phyloP scores from a whole-genome alignment of 306 rosid genomes.

The Lagenaria siceraria region DNA sequence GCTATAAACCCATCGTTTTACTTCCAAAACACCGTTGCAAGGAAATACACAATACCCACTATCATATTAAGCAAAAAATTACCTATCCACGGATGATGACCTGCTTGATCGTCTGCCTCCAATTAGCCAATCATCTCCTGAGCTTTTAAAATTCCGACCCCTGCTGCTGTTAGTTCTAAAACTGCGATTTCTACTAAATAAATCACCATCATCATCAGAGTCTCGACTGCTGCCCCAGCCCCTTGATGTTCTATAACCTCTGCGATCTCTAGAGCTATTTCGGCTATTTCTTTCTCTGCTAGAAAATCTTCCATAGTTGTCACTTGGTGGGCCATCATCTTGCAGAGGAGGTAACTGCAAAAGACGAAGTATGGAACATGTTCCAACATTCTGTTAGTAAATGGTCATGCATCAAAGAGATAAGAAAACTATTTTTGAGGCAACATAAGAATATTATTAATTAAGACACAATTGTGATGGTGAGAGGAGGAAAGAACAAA shows the following conservation, averaged over 20 bases:
- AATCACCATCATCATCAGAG: conserved; percentile 11
- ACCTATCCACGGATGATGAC: conserved; percentile 69
- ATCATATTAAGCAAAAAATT: background rate
- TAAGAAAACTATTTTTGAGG: background rate
- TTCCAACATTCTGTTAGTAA: background rate
- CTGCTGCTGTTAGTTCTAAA: conserved; percentile 39
- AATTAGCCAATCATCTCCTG: conserved; percentile 68
- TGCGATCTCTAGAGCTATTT: conserved; percentile 34
- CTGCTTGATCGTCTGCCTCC: conserved; percentile 71
- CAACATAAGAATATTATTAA: background rate
- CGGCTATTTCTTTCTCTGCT: conserved; percentile 43
- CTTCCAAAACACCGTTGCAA: background rate
- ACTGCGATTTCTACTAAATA: conserved; percentile 29
- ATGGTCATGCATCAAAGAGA: background rate
- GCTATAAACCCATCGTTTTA: background rate
- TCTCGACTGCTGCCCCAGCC: conserved; percentile 30
- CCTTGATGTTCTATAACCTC: conserved; percentile 48
- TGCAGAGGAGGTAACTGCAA: conserved; percentile 87
- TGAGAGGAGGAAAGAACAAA: background rate
- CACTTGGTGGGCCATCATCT: conserved; percentile 88
- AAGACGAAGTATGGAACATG: background rate
- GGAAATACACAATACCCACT: background rate
- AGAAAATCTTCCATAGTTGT: conserved; percentile 72
- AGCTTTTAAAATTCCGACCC: conserved; percentile 40
- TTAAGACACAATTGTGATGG: background rate